Conservation (phyloP, 495 filamentous ascomycete species). For the Penicillium goetzii region DNA sequence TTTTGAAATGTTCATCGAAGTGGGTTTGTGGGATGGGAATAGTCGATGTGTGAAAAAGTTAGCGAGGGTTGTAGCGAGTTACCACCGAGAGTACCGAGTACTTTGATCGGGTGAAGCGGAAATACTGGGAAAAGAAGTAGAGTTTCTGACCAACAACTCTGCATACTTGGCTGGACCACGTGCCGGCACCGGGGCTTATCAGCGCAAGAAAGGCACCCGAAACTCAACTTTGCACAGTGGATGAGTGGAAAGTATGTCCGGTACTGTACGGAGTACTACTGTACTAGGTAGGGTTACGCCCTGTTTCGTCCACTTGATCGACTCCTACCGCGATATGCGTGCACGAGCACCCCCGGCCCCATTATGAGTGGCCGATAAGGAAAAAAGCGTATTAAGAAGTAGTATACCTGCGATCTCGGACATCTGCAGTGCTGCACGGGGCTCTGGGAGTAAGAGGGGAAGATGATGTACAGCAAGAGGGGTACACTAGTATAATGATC, state of each 20-base stretch:
- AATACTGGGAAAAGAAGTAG: not conserved
- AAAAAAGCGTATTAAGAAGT: no score
- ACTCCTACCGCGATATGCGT: not conserved
- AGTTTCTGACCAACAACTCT: not conserved
- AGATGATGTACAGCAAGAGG: conserved; percentile 1
- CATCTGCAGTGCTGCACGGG: conserved; percentile 6
- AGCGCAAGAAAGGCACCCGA: conserved; percentile 1
- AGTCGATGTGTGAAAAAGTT: not conserved
- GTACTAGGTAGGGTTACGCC: conserved; percentile 25
- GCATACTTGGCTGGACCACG: conserved; percentile 14
- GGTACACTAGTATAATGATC: not conserved
- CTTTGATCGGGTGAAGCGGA: not conserved
- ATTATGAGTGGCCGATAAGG: conserved; percentile 18
- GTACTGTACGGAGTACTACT: no score
- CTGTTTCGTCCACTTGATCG: not conserved
- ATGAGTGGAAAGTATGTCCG: no score
- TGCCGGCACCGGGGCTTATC: conserved; percentile 26
- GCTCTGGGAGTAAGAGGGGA: not conserved
- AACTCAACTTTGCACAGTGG: not conserved
- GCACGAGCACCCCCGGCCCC: not conserved
- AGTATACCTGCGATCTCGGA: conserved; percentile 11
- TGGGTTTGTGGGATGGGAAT: not conserved
- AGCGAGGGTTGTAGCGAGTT: conserved; percentile 10
- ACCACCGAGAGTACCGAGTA: not conserved
- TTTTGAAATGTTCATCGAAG: not conserved